These are phyloP conservation scores for Penicillium bialowiezense DNA, from an alignment of 495 filamentous ascomycete genomes.

Conservation along the genomic window DNA sequence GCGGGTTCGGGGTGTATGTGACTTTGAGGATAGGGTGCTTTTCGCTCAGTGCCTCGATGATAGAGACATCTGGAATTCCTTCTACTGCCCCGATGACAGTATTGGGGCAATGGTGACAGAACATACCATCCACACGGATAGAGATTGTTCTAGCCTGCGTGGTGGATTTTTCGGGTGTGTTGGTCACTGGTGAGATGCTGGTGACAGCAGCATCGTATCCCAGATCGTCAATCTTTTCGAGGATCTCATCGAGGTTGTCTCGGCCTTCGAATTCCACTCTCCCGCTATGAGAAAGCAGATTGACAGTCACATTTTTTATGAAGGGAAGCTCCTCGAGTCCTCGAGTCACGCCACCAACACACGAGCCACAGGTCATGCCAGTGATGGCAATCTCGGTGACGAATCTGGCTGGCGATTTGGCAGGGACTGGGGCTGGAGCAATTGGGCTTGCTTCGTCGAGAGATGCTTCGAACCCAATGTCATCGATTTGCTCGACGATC, in stretches of 20 bases:
- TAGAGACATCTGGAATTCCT: slow-evolving; percentile 45
- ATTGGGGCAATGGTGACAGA: slow-evolving; percentile 77
- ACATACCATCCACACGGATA: slow-evolving; percentile 79
- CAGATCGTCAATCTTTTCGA: slow-evolving; percentile 71
- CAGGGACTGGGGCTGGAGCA: slow-evolving; percentile 15
- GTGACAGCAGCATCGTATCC: slow-evolving; percentile 71
- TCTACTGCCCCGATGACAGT: slow-evolving; percentile 55
- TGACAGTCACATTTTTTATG: slow-evolving; percentile 62
- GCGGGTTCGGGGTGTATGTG: slow-evolving; percentile 65
- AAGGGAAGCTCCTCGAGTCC: slow-evolving; percentile 62
- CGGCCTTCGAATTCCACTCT: slow-evolving; percentile 58
- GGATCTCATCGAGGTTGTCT: slow-evolving; percentile 54
- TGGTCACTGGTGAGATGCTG: slow-evolving; percentile 22
- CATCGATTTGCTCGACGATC: slow-evolving; percentile 49
- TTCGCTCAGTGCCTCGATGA: slow-evolving; percentile 50
- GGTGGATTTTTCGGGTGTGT: slow-evolving; percentile 5
- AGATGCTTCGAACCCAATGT: slow-evolving; percentile 54
- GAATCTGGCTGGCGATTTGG: slow-evolving; percentile 18
- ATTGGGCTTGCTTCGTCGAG: slow-evolving; percentile 41
- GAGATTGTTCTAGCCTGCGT: slow-evolving; percentile 53
- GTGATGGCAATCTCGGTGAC: slow-evolving; percentile 66
- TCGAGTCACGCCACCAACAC: slow-evolving; percentile 61
- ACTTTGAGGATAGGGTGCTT: slow-evolving; percentile 66
- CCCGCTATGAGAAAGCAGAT: slow-evolving; percentile 71
- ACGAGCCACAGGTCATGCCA: slow-evolving; percentile 84